phyloP scores from a whole-genome alignment of 352 stramenopile species.

The Aphanomyces stellatus region DNA sequence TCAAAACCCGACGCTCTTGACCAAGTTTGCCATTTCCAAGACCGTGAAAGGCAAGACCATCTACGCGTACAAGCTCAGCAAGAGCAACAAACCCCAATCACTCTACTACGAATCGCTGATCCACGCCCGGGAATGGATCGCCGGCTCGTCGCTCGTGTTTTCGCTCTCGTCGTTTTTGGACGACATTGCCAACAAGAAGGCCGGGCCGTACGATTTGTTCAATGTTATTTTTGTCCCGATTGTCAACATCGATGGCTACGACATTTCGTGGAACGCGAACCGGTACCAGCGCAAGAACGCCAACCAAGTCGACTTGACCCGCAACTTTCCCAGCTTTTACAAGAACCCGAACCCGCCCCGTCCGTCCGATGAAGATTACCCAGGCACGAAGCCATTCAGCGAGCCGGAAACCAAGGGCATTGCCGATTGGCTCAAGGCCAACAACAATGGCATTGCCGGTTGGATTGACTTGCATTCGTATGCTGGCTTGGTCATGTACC shows the following conservation, averaged over 20 bases:
- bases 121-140: slow-evolving; percentile 31
- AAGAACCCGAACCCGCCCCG: slow-evolving; percentile 39
- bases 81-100: background rate
- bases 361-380: slow-evolving; percentile 44
- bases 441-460: background rate
- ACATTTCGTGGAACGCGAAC: slow-evolving; percentile 20
- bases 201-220: slow-evolving; percentile 21
- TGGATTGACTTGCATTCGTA: slow-evolving; percentile 2
- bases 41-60: slow-evolving; percentile 25
- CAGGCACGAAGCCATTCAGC: slow-evolving; percentile 44
- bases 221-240: slow-evolving; percentile 29
- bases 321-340: slow-evolving; percentile 57
- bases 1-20: slow-evolving; percentile 19
- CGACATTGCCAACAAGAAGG: slow-evolving; percentile 24
- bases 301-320: slow-evolving; percentile 59
- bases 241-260: slow-evolving; percentile 29
- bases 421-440: slow-evolving; percentile 27
- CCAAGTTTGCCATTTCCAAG: slow-evolving; percentile 29
- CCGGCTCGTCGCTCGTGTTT: slow-evolving; percentile 25
- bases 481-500: background rate
- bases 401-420: slow-evolving; percentile 41
- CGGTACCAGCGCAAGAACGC: slow-evolving; percentile 31
- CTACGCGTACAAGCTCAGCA: slow-evolving; percentile 27
- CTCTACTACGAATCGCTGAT: slow-evolving; percentile 28
- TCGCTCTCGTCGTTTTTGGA: slow-evolving; percentile 26